These are phyloP conservation scores for Myxozyma kluyveri DNA, from an alignment of 805 yeast species.

Conservation along the genomic window DNA sequence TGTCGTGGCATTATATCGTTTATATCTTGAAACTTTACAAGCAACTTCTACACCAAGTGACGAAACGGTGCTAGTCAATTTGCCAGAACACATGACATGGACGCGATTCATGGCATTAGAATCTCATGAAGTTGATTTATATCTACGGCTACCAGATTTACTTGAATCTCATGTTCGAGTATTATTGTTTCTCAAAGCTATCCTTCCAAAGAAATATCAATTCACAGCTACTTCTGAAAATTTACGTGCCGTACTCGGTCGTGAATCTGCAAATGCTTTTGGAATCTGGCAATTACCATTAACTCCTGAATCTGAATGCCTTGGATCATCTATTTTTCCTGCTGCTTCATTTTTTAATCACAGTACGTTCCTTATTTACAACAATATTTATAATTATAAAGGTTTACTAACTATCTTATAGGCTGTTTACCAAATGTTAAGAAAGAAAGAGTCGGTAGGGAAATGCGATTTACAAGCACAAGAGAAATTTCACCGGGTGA, in stretches of 20 bases:
- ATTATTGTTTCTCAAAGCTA: constrained; percentile 9
- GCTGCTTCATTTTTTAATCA: constrained; percentile 68
- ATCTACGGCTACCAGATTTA: constrained; percentile 15
- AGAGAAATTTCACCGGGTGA: constrained; percentile 45
- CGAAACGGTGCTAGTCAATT: no score
- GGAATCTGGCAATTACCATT: constrained; percentile 59
- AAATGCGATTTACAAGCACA: constrained; percentile 46
- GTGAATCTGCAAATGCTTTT: constrained; percentile 65
- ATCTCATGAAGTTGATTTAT: constrained; percentile 19
- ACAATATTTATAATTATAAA: neutral
- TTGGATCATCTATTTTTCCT: constrained; percentile 61
- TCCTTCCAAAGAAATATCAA: constrained; percentile 9
- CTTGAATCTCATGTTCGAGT: constrained; percentile 23
- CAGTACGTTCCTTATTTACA: constrained; percentile 32
- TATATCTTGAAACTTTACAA: constrained; percentile 19
- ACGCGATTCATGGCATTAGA: constrained; percentile 10
- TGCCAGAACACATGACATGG: constrained; percentile 11
- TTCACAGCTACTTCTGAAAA: constrained; percentile 42
- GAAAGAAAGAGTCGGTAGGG: constrained; percentile 45
- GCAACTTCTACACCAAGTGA: neutral
- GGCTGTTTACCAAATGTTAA: constrained; percentile 56
- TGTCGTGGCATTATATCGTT: constrained; percentile 35
- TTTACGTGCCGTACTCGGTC: constrained; percentile 52
- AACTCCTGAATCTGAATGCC: constrained; percentile 45
- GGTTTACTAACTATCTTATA: neutral